phyloP scores from a whole-genome alignment of 2,329 filamentous ascomycete species.

The Aspergillus fumigatiaffinis region DNA sequence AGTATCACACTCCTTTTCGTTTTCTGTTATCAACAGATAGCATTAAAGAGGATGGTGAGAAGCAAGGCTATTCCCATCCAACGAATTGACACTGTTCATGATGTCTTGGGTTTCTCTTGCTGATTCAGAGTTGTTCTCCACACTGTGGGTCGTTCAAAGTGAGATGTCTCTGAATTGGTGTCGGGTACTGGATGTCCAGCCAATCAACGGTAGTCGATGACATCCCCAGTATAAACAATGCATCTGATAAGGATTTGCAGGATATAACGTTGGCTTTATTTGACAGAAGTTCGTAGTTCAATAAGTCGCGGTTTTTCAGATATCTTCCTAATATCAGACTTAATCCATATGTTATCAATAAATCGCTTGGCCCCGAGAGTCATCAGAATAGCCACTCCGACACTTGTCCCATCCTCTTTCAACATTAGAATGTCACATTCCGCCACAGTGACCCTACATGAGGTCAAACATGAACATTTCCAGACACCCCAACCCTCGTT shows the following conservation, averaged over 20 bases:
- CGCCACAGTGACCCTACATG: not conserved
- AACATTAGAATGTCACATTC: not conserved
- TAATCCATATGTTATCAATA: not conserved
- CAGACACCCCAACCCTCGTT: not conserved
- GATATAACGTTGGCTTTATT: not conserved
- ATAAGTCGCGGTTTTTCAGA: not conserved
- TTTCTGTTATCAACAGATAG: not conserved
- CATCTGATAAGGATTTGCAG: not conserved
- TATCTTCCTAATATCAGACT: not conserved
- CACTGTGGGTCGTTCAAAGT: not conserved
- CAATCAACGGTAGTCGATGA: not conserved
- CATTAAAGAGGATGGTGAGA: not conserved
- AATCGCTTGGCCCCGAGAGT: not conserved
- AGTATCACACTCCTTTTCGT: not conserved
- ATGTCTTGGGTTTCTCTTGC: not conserved
- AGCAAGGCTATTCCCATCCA: too few relatives aligned
- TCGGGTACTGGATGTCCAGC: not conserved
- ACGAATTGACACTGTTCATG: too few relatives aligned
- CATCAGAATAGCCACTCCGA: not conserved
- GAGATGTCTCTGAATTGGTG: too few relatives aligned
- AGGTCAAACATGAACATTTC: not conserved
- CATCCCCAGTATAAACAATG: not conserved
- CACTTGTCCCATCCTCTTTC: not conserved
- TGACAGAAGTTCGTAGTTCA: not conserved
- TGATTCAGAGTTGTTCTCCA: not conserved